phyloP scores from a whole-genome alignment of 495 filamentous ascomycete species.

The Margaritispora aquatica region DNA sequence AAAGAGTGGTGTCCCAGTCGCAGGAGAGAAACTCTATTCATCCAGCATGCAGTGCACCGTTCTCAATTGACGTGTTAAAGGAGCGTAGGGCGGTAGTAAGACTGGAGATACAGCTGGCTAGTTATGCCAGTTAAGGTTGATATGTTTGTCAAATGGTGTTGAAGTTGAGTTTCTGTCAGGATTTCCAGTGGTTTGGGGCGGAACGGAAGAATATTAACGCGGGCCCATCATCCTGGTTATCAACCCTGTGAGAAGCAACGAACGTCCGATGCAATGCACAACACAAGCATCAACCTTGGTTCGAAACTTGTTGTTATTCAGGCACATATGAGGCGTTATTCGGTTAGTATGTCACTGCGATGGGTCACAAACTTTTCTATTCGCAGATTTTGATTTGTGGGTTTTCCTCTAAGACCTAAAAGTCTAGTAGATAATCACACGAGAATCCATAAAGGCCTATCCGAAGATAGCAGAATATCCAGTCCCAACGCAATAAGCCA shows the following conservation, averaged over 20 bases:
- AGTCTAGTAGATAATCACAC: no score
- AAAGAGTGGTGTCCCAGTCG: slow-evolving; percentile 25
- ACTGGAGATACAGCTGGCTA: slow-evolving; percentile 1
- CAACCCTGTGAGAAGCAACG: background rate
- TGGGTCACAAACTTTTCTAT: background rate
- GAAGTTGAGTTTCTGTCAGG: background rate
- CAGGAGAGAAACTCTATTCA: slow-evolving; percentile 22
- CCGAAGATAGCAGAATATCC: no score
- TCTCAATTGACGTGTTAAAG: slow-evolving; percentile 2
- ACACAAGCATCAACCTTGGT: background rate
- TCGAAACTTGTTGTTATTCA: background rate
- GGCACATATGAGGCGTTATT: background rate
- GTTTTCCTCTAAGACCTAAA: no score
- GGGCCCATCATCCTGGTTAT: background rate
- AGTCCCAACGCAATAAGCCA: no score
- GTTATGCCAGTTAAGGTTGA: background rate
- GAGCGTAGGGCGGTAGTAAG: slow-evolving; percentile 8
- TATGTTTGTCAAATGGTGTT: background rate
- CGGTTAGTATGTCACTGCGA: background rate
- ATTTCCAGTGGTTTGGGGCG: background rate
- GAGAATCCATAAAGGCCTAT: no score
- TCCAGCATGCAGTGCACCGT: slow-evolving; percentile 10
- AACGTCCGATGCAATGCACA: background rate
- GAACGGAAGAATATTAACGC: background rate
- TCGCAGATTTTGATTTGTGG: no score